Evolutionary conservation across 2,329 filamentous ascomycete genomes (phyloP).

Genomic region (Nemania abortiva): DNA sequence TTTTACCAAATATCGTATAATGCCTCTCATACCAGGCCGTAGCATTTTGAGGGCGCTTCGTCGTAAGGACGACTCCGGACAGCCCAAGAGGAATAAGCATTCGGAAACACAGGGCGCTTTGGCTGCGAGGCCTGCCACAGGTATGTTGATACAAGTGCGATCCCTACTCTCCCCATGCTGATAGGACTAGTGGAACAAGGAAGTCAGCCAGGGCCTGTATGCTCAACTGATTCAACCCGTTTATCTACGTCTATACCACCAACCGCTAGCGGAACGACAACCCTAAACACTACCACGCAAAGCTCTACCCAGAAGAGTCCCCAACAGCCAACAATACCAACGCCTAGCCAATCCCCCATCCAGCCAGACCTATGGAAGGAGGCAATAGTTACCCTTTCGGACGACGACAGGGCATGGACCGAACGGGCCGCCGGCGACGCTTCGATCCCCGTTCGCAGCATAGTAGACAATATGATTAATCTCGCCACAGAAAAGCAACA

Average conservation of each 20-base stretch:
- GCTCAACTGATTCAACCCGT: not conserved
- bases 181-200: not conserved
- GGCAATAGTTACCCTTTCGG: constrained; percentile 25
- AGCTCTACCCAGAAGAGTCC: not conserved
- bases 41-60: not conserved
- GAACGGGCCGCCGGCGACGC: not conserved
- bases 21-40: constrained; percentile 12
- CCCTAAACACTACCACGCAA: not conserved
- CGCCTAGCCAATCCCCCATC: not conserved
- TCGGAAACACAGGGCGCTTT: not conserved
- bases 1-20: not conserved
- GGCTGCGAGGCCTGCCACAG: not conserved
- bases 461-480: constrained; percentile 15
- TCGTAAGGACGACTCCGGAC: constrained; percentile 2
- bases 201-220: constrained; percentile 12
- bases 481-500: constrained; percentile 11
- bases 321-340: not conserved
- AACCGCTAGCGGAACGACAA: not conserved
- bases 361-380: constrained; percentile 21
- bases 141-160: not conserved
- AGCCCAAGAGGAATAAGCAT: not conserved
- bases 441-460: not conserved
- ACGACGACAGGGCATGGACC: constrained; percentile 6
- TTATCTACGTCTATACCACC: not conserved
- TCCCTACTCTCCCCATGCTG: not conserved